Evolutionary conservation across 768 basidiomycete genomes (phyloP), one percentile per base, ranked within the genome.

Genomic region (Naganishia onofrii): DNA sequence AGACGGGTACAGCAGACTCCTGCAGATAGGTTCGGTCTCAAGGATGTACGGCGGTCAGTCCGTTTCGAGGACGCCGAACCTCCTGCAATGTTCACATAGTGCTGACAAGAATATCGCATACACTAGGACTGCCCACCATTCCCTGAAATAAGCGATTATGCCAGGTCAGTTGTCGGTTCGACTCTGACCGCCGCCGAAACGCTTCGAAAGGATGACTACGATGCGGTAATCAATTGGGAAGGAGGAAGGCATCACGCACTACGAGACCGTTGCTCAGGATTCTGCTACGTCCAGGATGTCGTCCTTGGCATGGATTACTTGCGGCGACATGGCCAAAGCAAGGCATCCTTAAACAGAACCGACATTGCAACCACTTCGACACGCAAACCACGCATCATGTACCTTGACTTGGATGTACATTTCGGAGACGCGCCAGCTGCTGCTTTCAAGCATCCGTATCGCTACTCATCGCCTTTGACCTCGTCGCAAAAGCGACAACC

Each of bases 231-330:
- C 52, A 88, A 86, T 76, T 96, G 94, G 93, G 93, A 94, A 74
- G 94, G 94, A 19, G 94, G 94, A 15, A 88, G 93, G 75, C 94
- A 95, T 75, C 94, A 96, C 75, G 90, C 91, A 0, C 86, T 87
- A 63, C 89, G 91, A 77, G 84, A 86, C 0, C 84, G 83, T 52
- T 93, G 93, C 0, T 87, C 90, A 3, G 94, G 94, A 0, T 98
- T 91, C 81, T 98, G 94, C 83, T 98, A 96, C 77, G 90, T 97
- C 26, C 90, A 92, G 1, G 94, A 97, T 77, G 88, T 89, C 67
- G 86, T 93, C 12, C 85, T 97, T 0, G 89, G 89, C 0, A 87
- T 96, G 69, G 85, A 94, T 68, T 83, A 54, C 44, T 36, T 69
- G 58, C 69, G 63, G 0, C 31, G 44, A 26, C 81, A 6, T 73